These are phyloP conservation scores for Kodamaea anthophila DNA, from an alignment of 1,139 yeast species.

Conservation along the genomic window DNA sequence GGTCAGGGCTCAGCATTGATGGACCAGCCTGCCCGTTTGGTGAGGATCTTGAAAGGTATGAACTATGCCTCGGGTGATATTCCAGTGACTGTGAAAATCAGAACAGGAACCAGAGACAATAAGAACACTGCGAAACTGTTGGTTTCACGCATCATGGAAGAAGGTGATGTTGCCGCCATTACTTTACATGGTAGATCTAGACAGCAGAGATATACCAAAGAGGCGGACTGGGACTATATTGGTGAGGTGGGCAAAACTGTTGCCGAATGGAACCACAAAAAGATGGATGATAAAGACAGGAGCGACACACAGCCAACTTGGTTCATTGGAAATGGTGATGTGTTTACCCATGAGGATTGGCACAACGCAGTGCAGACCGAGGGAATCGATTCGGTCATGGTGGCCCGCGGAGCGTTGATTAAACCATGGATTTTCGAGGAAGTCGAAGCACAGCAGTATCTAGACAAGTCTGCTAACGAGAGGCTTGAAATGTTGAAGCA, in stretches of 20 bases:
- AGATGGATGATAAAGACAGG: constrained; percentile 49
- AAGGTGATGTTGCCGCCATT: constrained; percentile 82
- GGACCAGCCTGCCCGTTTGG: constrained; percentile 80
- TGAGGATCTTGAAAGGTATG: constrained; percentile 82
- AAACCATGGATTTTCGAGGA: constrained; percentile 99
- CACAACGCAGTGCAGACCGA: constrained; percentile 61
- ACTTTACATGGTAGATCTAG: constrained; percentile 95
- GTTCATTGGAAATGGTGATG: constrained; percentile 90
- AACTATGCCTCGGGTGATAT: constrained; percentile 80
- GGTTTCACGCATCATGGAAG: constrained; percentile 63
- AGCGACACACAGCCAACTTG: constrained; percentile 45
- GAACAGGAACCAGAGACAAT: constrained; percentile 85
- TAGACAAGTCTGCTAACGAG: constrained; percentile 87
- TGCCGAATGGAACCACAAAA: constrained; percentile 48
- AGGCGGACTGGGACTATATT: constrained; percentile 92
- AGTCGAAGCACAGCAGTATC: constrained; percentile 77
- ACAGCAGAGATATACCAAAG: constrained; percentile 86
- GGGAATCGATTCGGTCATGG: constrained; percentile 91
- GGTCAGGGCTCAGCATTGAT: constrained; percentile 95
- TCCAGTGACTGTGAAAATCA: constrained; percentile 85
- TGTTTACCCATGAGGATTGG: constrained; percentile 86
- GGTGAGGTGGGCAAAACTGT: constrained; percentile 66
- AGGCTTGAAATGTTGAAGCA: constrained; percentile 68
- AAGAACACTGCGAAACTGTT: constrained; percentile 81
- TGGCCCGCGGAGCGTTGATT: constrained; percentile 94